Conservation (phyloP, 176 grass and related monocot species). For the Ananas comosus region DNA sequence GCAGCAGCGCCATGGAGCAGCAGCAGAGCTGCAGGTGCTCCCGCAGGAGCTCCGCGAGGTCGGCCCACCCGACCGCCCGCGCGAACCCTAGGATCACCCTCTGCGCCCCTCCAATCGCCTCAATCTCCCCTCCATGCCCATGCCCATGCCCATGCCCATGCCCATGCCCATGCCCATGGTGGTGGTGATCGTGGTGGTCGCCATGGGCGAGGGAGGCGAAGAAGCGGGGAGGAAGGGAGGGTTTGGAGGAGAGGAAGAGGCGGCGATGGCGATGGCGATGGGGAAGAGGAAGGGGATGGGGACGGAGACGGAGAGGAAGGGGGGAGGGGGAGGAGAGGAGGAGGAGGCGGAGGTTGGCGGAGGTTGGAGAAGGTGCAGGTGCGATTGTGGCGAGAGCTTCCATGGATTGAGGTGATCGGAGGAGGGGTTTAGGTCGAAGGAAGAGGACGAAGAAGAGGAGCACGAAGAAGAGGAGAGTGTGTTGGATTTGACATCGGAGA, state of each 20-base stretch:
- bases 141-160: background rate
- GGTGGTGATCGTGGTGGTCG: background rate
- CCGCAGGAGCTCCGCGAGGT: slow-evolving; percentile 60
- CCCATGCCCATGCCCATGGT: background rate
- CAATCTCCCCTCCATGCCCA: slow-evolving; percentile 18
- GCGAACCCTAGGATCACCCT: slow-evolving; percentile 54
- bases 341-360: background rate
- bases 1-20: slow-evolving; percentile 73
- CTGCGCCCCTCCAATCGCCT: slow-evolving; percentile 18
- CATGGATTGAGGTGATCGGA: background rate
- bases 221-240: background rate
- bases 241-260: background rate
- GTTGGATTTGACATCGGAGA: too few relatives aligned
- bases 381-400: background rate
- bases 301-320: background rate
- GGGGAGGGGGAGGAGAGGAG: background rate
- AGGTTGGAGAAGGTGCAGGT: background rate
- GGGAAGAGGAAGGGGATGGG: background rate
- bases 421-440: background rate
- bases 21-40: slow-evolving; percentile 85
- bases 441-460: too few relatives aligned
- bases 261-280: background rate
- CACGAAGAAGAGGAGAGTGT: too few relatives aligned
- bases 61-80: slow-evolving; percentile 61
- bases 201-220: slow-evolving; percentile 24